Evolutionary conservation across 2,329 filamentous ascomycete species (phyloP), one percentile per base, ranked within the genome.

Genomic region (Apiospora aurea): DNA sequence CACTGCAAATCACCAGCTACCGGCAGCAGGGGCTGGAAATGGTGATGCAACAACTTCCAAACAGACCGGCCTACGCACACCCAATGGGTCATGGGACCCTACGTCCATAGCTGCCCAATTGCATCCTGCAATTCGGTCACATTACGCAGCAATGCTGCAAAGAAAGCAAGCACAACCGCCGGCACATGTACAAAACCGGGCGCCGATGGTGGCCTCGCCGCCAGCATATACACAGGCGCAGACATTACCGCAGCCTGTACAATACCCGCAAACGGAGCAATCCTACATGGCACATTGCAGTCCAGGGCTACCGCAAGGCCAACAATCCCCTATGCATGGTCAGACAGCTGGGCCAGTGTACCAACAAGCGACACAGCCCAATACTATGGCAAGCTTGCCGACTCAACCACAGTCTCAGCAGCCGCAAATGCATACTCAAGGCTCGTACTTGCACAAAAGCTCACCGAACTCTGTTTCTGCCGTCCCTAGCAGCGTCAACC

Each of bases 61-160:
- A 29, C 49, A 70, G 34, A 34, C 26, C 24, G 61, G 64, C 44
- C 51, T 73, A 34, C 69, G 70, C 47, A 71, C 70, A 4, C 66
- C 72, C 38, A 47, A 53, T 69, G 70, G 70, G n/a, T 68, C 72
- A 16, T 70, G 70, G 57, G 66, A 72, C 49, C 64, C 72, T 38
- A 61, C 41, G 29, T 71, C 57, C 8, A 47, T 69, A 57, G 69
- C 71, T 16, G 71, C 75, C 29, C 74, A 77, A 61, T 67, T 80
- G 47, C 79, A 81, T 61, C 79, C 79, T 46, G 79, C 79, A 18
- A 79, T 81, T 41, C 74, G 78, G 44, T 75, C 78, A 46, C 78
- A 78, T 38, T 80, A 80, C 73, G 78, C 78, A 18, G 76, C 76
- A 13, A 75, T 80, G 75, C 64, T 81, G 64, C 76, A 79, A 68